A percentile compares a stretch with the other conserved stretches of the same genome.
phyloP scores from a whole-genome alignment of 2,329 filamentous ascomycete species.

The Talaromyces sp. region DNA sequence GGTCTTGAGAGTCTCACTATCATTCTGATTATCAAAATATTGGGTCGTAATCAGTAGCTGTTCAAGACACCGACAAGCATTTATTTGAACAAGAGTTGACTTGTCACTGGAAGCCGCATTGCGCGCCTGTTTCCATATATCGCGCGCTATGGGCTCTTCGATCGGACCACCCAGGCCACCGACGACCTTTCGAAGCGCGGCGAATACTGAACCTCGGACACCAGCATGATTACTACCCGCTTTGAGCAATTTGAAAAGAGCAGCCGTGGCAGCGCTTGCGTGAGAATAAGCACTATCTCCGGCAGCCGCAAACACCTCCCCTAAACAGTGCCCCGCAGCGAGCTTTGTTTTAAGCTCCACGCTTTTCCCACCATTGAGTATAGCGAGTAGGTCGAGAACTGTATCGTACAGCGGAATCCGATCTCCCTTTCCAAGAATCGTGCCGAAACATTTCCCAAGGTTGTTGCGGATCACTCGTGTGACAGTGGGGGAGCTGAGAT shows the following conservation, averaged over 20 bases:
- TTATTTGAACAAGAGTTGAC: constrained; percentile 71
- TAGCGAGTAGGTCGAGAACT: constrained; percentile 76
- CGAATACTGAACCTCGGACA: constrained; percentile 72
- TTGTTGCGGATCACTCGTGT: constrained; percentile 88
- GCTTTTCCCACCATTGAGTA: constrained; percentile 69
- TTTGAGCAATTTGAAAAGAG: constrained; percentile 76
- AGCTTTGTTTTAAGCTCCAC: constrained; percentile 76
- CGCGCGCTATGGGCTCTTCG: constrained; percentile 80
- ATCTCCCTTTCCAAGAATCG: constrained; percentile 80
- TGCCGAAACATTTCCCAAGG: constrained; percentile 75
- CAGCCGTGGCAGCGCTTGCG: constrained; percentile 68
- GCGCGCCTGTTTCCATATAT: constrained; percentile 89
- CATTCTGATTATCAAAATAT: constrained; percentile 82
- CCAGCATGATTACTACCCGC: constrained; percentile 74
- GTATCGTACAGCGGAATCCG: constrained; percentile 91
- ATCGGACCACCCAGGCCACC: constrained; percentile 70
- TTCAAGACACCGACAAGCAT: constrained; percentile 75
- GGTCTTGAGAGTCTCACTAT: constrained; percentile 84
- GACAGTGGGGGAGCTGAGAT: constrained; percentile 72
- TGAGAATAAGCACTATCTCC: constrained; percentile 88
- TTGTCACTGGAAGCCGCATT: constrained; percentile 75
- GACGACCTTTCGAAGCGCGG: constrained; percentile 69
- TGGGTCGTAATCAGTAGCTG: constrained; percentile 66
- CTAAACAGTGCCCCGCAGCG: constrained; percentile 80
- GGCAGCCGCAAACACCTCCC: constrained; percentile 84